phyloP scores from a whole-genome alignment of 495 filamentous ascomycete genomes.

The Pseudoneurospora amorphoporcata region DNA sequence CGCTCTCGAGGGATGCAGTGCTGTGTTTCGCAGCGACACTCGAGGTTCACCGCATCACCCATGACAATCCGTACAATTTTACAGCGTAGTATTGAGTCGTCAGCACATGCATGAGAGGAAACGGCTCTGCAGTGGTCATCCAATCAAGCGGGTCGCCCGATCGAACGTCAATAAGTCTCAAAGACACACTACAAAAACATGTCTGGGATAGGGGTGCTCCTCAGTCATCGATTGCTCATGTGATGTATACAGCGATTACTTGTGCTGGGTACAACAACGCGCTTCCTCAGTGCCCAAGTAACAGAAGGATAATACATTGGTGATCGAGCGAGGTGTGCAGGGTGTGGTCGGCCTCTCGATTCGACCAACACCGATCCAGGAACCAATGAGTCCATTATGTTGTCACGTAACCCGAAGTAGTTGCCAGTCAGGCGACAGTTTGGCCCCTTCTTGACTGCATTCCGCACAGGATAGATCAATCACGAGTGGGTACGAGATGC shows the following conservation, averaged over 20 bases:
- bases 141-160: constrained; percentile 6
- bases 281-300: not conserved
- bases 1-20: constrained; percentile 1
- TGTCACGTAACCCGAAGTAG: not conserved
- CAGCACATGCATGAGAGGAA: constrained; percentile 14
- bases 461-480: not conserved
- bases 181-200: not conserved
- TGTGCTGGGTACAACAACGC: not conserved
- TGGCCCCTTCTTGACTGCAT: not conserved
- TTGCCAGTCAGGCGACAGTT: not conserved
- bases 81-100: constrained; percentile 10
- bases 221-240: not conserved
- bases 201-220: not conserved
- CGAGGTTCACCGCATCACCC: not conserved
- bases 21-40: not conserved
- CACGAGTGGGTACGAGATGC: not conserved
- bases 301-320: not conserved
- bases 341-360: not conserved
- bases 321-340: not conserved
- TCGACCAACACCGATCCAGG: not conserved
- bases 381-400: not conserved
- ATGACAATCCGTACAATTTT: constrained; percentile 6
- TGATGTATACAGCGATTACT: not conserved
- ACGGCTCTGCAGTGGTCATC: constrained; percentile 10
- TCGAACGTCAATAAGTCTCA: not conserved